These are phyloP conservation scores for Diophrys sp. DNA, from an alignment of 73 alveolate species.

Conservation along the genomic window DNA sequence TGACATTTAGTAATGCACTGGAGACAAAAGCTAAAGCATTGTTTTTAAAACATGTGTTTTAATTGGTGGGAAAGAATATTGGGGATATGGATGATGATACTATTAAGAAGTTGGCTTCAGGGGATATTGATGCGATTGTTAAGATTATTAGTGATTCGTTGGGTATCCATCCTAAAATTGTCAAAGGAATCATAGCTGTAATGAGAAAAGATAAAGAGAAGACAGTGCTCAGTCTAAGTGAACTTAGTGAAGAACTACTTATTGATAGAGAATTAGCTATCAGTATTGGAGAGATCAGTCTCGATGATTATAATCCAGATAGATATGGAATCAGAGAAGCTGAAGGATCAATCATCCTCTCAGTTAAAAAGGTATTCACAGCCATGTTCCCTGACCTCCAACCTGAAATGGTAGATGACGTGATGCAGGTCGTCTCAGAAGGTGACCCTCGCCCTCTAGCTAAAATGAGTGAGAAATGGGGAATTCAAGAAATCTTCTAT, in stretches of 20 bases:
- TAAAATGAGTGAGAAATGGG: not conserved
- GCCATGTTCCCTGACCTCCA: slow-evolving; percentile 6
- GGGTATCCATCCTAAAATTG: slow-evolving; percentile 13
- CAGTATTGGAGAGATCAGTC: slow-evolving; percentile 11
- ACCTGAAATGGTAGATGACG: slow-evolving; percentile 14
- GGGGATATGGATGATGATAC: not conserved
- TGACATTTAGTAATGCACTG: not conserved
- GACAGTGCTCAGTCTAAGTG: not conserved
- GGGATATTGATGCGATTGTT: slow-evolving; percentile 1
- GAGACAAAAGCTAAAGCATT: not conserved
- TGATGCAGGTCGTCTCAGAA: slow-evolving; percentile 20
- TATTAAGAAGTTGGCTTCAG: slow-evolving; percentile 1
- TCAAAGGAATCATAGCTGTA: slow-evolving; percentile 13
- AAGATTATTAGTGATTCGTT: not conserved
- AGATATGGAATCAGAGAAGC: slow-evolving; percentile 18
- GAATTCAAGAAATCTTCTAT: not conserved
- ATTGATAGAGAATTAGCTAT: not conserved
- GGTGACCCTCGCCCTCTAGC: slow-evolving; percentile 31
- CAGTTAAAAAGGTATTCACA: slow-evolving; percentile 25
- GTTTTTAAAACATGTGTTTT: too few relatives aligned
- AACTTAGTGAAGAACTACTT: slow-evolving; percentile 6
- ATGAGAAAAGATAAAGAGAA: slow-evolving; percentile 6
- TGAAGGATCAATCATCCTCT: slow-evolving; percentile 2
- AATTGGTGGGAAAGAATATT: not conserved
- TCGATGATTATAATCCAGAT: slow-evolving; percentile 33